Percentiles rank a stretch among this genome's conserved stretches.
phyloP scores from a whole-genome alignment of 2,329 filamentous ascomycete genomes.

The Penicillium concentricum region DNA sequence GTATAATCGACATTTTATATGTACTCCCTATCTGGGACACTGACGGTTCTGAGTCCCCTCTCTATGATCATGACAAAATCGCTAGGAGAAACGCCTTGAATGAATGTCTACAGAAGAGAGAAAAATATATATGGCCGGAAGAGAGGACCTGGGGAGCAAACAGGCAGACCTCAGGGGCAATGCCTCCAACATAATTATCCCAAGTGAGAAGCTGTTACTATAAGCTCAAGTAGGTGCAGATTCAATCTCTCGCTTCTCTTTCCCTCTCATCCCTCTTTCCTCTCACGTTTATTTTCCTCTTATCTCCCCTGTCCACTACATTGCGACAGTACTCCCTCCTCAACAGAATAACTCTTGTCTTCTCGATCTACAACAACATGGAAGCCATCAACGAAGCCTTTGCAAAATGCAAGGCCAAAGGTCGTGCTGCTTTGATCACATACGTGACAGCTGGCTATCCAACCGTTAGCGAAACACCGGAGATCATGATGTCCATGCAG shows the following conservation, averaged over 20 bases:
- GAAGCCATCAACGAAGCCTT: constrained; percentile 49
- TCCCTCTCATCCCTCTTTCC: not conserved
- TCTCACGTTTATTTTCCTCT: not conserved
- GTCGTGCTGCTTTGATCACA: constrained; percentile 75
- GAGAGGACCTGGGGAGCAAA: not conserved
- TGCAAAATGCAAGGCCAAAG: constrained; percentile 52
- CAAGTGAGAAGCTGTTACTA: not conserved
- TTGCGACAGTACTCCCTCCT: too few species aligned
- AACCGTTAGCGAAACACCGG: constrained; percentile 69
- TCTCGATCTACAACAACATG: constrained; percentile 28
- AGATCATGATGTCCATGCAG: constrained; percentile 83
- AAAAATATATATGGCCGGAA: not conserved
- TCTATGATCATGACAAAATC: too few species aligned
- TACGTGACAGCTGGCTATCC: constrained; percentile 96
- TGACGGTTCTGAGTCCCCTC: too few species aligned
- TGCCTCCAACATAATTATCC: not conserved
- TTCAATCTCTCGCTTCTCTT: not conserved
- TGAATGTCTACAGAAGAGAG: not conserved
- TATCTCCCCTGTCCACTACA: not conserved
- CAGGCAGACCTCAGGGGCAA: not conserved
- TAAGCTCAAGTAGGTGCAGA: not conserved
- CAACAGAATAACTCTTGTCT: not conserved
- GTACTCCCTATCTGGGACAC: not conserved
- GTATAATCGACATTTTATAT: not conserved
- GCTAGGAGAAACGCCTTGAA: not conserved